These are phyloP conservation scores for Lumnitzera littorea DNA, from an alignment of 345 rosid species.

Conservation along the genomic window DNA sequence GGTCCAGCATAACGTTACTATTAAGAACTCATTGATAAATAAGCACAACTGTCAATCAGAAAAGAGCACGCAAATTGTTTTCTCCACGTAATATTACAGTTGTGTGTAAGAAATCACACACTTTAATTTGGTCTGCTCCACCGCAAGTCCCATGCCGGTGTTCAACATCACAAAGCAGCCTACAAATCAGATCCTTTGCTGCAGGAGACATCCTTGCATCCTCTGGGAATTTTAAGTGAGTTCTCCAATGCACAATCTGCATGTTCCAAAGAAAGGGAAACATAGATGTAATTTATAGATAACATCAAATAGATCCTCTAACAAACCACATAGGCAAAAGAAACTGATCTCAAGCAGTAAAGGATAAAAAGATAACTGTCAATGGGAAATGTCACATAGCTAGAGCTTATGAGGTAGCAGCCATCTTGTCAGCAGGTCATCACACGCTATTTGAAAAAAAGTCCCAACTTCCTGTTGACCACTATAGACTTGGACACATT, in stretches of 20 bases:
- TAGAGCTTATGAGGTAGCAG: too few species aligned
- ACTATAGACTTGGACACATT: too few species aligned
- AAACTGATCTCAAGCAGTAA: slow-evolving; percentile 8
- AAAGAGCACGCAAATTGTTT: slow-evolving; percentile 4
- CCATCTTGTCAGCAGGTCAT: too few species aligned
- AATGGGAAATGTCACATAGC: neutral
- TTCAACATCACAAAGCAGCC: slow-evolving; percentile 81
- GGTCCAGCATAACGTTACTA: slow-evolving; percentile 9
- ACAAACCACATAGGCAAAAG: slow-evolving; percentile 1
- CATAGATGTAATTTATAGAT: neutral
- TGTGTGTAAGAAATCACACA: slow-evolving; percentile 15
- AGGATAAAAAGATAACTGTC: neutral
- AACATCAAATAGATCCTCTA: neutral
- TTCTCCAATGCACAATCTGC: slow-evolving; percentile 87
- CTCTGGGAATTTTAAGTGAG: slow-evolving; percentile 72
- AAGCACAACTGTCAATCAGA: slow-evolving; percentile 3
- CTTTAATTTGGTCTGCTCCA: slow-evolving; percentile 70
- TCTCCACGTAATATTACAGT: neutral
- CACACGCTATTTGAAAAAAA: too few species aligned
- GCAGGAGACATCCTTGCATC: slow-evolving; percentile 77
- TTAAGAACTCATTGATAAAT: neutral
- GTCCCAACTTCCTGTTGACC: too few species aligned
- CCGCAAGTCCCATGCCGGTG: slow-evolving; percentile 65
- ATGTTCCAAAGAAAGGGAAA: slow-evolving; percentile 7
- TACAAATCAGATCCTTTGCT: slow-evolving; percentile 69